These are phyloP conservation scores for Candida railenensis DNA, from an alignment of 805 yeast genomes.

Conservation along the genomic window DNA sequence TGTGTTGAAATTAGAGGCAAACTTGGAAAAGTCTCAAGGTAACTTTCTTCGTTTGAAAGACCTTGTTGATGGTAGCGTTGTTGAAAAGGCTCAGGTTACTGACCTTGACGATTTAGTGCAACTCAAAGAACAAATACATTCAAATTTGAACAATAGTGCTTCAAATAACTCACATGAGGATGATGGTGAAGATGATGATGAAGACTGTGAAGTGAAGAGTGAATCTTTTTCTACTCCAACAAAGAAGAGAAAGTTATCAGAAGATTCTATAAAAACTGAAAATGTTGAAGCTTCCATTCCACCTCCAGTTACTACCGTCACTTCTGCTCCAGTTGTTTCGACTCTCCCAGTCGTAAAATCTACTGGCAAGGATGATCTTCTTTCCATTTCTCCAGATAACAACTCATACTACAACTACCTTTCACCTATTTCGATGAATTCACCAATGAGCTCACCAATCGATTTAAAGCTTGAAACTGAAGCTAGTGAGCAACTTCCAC, in stretches of 20 bases:
- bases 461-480: constrained; percentile 32
- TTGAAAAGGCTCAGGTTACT: constrained; percentile 1
- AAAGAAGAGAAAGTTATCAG: constrained; percentile 14
- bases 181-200: constrained; percentile 1
- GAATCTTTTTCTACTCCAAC: constrained; percentile 3
- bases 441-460: constrained; percentile 39
- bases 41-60: constrained; percentile 22
- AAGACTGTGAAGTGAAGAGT: neutral
- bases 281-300: neutral
- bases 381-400: constrained; percentile 4
- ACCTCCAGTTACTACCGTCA: neutral
- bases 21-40: constrained; percentile 21
- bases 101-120: constrained; percentile 17
- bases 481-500: constrained; percentile 8
- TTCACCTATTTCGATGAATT: constrained; percentile 43
- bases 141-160: constrained; percentile 16
- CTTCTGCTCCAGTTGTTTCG: neutral
- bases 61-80: constrained; percentile 11
- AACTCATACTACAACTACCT: constrained; percentile 31
- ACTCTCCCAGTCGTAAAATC: neutral
- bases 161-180: constrained; percentile 1
- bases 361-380: neutral
- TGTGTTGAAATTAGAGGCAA: constrained; percentile 43
- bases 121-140: constrained; percentile 26
- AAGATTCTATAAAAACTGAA: neutral